phyloP scores from a whole-genome alignment of 2,329 filamentous ascomycete species.

The Tetracladium maxilliforme region DNA sequence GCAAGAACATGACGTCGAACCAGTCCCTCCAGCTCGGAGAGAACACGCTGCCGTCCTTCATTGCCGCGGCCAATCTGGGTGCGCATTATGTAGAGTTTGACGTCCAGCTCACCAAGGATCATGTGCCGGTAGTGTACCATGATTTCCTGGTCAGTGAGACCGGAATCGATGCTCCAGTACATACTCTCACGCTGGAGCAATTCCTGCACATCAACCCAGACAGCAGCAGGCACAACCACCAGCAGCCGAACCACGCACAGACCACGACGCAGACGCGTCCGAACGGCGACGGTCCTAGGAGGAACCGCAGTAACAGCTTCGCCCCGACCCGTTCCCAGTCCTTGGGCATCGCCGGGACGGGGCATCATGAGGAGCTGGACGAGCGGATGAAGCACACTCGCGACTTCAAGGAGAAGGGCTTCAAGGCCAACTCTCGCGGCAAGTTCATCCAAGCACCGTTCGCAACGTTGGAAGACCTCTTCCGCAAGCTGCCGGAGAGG shows the following conservation, averaged over 20 bases:
- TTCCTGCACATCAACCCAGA: constrained; percentile 86
- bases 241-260: constrained; percentile 27
- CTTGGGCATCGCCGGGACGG: constrained; percentile 9
- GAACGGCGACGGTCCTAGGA: constrained; percentile 7
- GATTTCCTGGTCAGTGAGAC: constrained; percentile 97
- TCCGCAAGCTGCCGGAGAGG: constrained; percentile 64
- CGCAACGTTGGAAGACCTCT: constrained; percentile 87
- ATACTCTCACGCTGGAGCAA: constrained; percentile 88
- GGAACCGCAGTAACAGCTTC: constrained; percentile 9
- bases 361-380: constrained; percentile 23
- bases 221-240: no score
- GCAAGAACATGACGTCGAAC: constrained; percentile 76
- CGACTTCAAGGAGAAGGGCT: constrained; percentile 88
- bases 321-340: constrained; percentile 16
- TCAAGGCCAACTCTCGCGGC: constrained; percentile 87
- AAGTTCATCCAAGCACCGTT: constrained; percentile 94
- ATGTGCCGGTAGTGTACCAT: constrained; percentile 95
- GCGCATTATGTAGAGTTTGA: constrained; percentile 67
- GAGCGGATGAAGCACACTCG: constrained; percentile 96
- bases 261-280: constrained; percentile 24
- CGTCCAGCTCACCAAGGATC: constrained; percentile 96
- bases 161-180: constrained; percentile 90
- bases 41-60: constrained; percentile 92
- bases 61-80: constrained; percentile 85
- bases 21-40: constrained; percentile 88